Base-by-base conservation (phyloP, 495 filamentous ascomycete species). In the Hamigera avellanea region DNA sequence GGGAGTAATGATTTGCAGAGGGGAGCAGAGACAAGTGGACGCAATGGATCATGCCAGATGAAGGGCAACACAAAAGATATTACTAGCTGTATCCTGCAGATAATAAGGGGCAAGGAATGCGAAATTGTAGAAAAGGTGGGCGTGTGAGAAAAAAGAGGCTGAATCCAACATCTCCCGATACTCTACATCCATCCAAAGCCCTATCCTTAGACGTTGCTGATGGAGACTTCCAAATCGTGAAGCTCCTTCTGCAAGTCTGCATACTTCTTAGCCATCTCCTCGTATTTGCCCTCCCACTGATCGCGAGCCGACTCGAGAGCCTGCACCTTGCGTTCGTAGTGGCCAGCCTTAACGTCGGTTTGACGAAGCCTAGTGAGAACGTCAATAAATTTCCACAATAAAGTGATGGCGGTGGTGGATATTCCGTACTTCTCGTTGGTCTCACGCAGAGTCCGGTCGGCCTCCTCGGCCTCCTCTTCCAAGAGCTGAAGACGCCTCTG, bases 281-380 rank as follows among this genome's bases (percentile, higher is more conserved):
- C 93, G 63, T 88, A 96, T 70, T 96, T 95, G 62, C 66, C 51
- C 70, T 96, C 93, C 86, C 87, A 95, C 58, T 84, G 70, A 59
- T 95, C 86, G 44, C 82, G 80, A 49, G 85, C 73, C 40, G 70
- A 62, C 64, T 99, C 91, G 44, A 99, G 78, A 48, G 89, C 93
- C 59, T 93, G 82, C 44, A 99, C 91, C 69, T 99, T 95, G 70
- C 93, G 93, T 68, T 96, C 93, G 66, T 86, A 95, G 73, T 99
- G 91, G 43, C 89, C 93, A 56, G 91, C 86, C 70, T 95, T 95
- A 66, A 96, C 86, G 61, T 96, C 91, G 61, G 91, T 95, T 67
- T 93, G 88, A 51, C 93, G 86, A 52, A 96, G 84, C 66, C 91
- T 99, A 42, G 29, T 27, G 37, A 42, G 14, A 31, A 13, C 14